These are phyloP conservation scores for Candolleomyces aberdarensis DNA, from an alignment of 768 basidiomycete genomes.

Conservation along the genomic window DNA sequence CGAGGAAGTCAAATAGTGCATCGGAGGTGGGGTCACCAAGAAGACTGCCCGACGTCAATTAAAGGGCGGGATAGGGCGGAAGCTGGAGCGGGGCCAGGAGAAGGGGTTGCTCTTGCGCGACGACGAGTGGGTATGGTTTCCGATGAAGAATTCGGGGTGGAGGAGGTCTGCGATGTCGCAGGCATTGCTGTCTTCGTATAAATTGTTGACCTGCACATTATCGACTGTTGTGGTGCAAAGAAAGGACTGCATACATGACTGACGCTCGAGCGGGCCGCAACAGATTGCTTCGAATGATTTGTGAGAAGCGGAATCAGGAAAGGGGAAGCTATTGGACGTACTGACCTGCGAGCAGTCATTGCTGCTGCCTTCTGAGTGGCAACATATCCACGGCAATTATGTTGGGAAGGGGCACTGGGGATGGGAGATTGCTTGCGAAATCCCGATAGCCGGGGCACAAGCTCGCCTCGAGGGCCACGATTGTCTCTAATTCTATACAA, in stretches of 20 bases:
- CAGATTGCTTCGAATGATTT: too few species aligned
- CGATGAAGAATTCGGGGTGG: constrained; percentile 56
- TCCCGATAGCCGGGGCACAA: too few species aligned
- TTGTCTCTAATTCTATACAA: too few species aligned
- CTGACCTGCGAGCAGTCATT: too few species aligned
- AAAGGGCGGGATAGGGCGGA: constrained; percentile 29
- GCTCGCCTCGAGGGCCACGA: too few species aligned
- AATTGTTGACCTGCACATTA: neutral
- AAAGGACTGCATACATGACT: neutral
- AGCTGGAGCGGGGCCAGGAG: constrained; percentile 48
- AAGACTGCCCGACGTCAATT: constrained; percentile 8
- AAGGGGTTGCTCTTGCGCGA: constrained; percentile 27
- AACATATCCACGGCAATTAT: too few species aligned
- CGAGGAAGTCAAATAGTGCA: constrained; percentile 34
- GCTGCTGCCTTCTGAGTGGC: too few species aligned
- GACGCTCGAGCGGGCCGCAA: neutral
- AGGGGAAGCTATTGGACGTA: too few species aligned
- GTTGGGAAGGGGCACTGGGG: too few species aligned
- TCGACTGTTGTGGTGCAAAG: neutral
- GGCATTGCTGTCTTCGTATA: neutral
- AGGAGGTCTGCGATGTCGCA: constrained; percentile 59
- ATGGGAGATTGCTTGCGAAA: too few species aligned
- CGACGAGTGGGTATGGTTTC: constrained; percentile 21
- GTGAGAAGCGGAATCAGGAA: too few species aligned
- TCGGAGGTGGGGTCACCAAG: constrained; percentile 29